Evolutionary conservation across 2,329 filamentous ascomycete species (phyloP), one percentile per base, ranked within the genome.

Genomic region (Ilyonectria robusta): DNA sequence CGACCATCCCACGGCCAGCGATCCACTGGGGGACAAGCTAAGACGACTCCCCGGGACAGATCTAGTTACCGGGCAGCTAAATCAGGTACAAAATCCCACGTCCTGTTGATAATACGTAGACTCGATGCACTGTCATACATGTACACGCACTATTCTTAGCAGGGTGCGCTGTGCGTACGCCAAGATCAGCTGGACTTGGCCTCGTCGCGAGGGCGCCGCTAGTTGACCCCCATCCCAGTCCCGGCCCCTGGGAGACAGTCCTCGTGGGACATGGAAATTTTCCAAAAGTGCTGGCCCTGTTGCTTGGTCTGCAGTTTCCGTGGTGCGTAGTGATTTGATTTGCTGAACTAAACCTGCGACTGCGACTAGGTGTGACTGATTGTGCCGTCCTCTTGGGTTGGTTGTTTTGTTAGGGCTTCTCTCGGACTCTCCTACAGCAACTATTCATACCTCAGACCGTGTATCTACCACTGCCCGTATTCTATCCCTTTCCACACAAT

Each of bases 231-330:
- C 29, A 53, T 31, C n/a, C 50, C 31, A 35, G 50, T 10, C 29
- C 29, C 15, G 48, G 17, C 31, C 29, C 29, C 31, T 19, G 50
- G 31, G n/a, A 35, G 9, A n/a, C 13, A 21, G 63, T 58, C 63
- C 64, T 66, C 59, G 64, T 66, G 64, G 51, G 46, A 56, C 59
- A 54, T 62, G 63, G 58, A 59, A 66, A 66, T 59, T 66, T 63
- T 63, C 47, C 19, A 65, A n/a, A 21, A 23, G 33, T 3, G 56
- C 42, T 46, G 31, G 26, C 37, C 35, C 50, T 51, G 47, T 59
- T 33, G 19, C 42, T 40, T 15, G 37, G 13, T 6, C 13, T 17
- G 8, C n/a, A 21, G 21, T 19, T 40, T 50, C 42, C 26, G 26
- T 58, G 31, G 26, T 37, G 55, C 15, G 8, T 31, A 53, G 6